A percentile compares a stretch with the other conserved stretches of the same genome.
Conservation (phyloP, 345 rosid species). For the Brassica rapa region DNA sequence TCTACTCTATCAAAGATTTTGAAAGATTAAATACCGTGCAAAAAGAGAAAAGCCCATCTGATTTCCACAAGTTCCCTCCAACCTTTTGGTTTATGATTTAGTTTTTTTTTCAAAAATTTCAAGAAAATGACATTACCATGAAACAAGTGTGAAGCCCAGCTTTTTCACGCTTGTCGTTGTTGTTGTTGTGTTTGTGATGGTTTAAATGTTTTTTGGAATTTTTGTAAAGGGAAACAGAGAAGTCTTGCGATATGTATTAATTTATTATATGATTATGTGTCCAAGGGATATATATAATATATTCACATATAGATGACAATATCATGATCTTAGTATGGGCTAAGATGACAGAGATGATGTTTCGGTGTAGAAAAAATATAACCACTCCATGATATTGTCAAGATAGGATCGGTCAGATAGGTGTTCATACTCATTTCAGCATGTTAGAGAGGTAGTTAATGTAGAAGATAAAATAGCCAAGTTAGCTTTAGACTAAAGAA, state of each 20-base stretch:
- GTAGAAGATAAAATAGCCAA: not conserved
- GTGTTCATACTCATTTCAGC: too few species aligned
- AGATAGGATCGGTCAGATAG: too few species aligned
- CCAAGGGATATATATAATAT: slow-evolving; percentile 7
- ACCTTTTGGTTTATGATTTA: not conserved
- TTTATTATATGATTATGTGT: slow-evolving; percentile 23
- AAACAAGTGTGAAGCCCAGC: slow-evolving; percentile 8
- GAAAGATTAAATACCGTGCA: not conserved
- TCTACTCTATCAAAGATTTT: slow-evolving; percentile 5
- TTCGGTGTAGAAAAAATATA: not conserved
- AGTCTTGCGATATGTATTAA: not conserved
- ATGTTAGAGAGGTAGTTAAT: not conserved
- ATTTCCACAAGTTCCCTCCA: not conserved
- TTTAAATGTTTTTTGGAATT: slow-evolving; percentile 23
- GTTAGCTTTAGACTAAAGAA: too few species aligned
- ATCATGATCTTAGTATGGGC: too few species aligned
- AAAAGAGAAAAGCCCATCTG: not conserved
- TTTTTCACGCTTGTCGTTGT: slow-evolving; percentile 11
- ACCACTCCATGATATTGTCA: not conserved
- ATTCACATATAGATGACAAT: not conserved
- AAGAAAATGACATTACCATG: slow-evolving; percentile 13
- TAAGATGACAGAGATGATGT: too few species aligned
- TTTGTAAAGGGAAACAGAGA: slow-evolving; percentile 30
- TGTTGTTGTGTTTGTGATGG: slow-evolving; percentile 14
- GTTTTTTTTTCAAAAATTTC: slow-evolving; percentile 4